Evolutionary conservation across 2,329 filamentous ascomycete species (phyloP).

Genomic region (Dendrostoma leiphaemia): DNA sequence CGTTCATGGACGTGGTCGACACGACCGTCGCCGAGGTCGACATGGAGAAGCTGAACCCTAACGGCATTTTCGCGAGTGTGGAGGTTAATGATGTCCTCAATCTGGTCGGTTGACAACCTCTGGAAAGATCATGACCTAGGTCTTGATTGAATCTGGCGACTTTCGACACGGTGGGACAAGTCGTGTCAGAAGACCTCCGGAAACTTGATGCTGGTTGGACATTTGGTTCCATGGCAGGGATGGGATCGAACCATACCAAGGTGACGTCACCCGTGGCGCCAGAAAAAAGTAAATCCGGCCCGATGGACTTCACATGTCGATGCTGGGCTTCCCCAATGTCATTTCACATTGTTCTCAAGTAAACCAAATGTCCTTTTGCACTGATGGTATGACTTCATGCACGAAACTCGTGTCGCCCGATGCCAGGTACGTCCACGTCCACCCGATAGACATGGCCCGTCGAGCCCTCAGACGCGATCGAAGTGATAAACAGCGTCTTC

Average conservation of each 20-base stretch:
- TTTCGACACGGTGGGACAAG: too few species aligned
- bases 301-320: background rate
- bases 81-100: too few species aligned
- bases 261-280: constrained; percentile 6
- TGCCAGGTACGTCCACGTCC: constrained; percentile 13
- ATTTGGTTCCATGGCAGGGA: background rate
- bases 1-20: constrained; percentile 11
- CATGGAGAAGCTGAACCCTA: constrained; percentile 19
- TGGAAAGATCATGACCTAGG: too few species aligned
- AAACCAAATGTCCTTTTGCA: background rate
- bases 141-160: too few species aligned
- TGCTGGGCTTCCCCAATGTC: background rate
- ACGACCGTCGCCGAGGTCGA: constrained; percentile 16
- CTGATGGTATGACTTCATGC: background rate
- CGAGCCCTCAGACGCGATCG: constrained; percentile 17
- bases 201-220: background rate
- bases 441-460: constrained; percentile 17
- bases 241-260: background rate
- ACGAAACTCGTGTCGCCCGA: constrained; percentile 2
- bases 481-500: constrained; percentile 19
- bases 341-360: background rate
- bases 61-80: constrained; percentile 3
- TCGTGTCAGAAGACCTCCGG: background rate
- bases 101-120: too few species aligned
- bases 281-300: background rate